Base-by-base conservation (phyloP, 202 grass and related monocot genomes). In the Panicum hallii region DNA sequence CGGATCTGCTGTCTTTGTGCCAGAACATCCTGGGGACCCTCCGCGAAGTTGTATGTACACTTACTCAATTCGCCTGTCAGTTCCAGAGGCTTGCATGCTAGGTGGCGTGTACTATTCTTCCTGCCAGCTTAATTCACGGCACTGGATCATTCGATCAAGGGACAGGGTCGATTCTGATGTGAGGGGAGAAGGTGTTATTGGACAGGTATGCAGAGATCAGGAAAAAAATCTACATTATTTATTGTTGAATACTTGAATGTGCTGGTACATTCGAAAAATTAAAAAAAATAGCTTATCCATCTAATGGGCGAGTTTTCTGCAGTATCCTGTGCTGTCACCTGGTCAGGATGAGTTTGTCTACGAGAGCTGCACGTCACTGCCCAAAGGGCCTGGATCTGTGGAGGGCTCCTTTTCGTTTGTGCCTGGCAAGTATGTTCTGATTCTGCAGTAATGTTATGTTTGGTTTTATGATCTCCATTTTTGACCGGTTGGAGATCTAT, bases 321-420 rank as follows among this genome's bases (percentile, higher is more conserved):
- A 99, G 97, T 94, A 86, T 87, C 97, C 97, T 13, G 75, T 90
- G 57, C 72, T 99, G 55, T 77, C 81, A 64, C 88, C 93, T 77
- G 88, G 84, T 12, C 42, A 70, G 84, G 90, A 91, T 74, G 97
- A 99, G 85, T 99, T 97, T 85, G 90, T 99, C 40, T 99, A 94
- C 11, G 90, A 99, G 78, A 99, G 97, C 80, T 94, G 93, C 84
- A 72, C 84, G 9, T 77, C 80, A 2, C n/a, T 99, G 70, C 76
- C 87, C 0, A 70, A 38, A 62, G 74, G 54, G 56, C 87, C 87
- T 71, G 97, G 97, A 88, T 97, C 91, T 66, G 86, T 99, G 20
- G 91, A 94, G 53, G 97, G 97, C 15, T 97, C 97, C 36, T 90
- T 99, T 65, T 87, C 88, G 48, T 96, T 99, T 89, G 90, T 99